Evolutionary conservation across 2,329 filamentous ascomycete species (phyloP), one percentile per base, ranked within the genome.

Genomic region (Dactylellina drechsleri): DNA sequence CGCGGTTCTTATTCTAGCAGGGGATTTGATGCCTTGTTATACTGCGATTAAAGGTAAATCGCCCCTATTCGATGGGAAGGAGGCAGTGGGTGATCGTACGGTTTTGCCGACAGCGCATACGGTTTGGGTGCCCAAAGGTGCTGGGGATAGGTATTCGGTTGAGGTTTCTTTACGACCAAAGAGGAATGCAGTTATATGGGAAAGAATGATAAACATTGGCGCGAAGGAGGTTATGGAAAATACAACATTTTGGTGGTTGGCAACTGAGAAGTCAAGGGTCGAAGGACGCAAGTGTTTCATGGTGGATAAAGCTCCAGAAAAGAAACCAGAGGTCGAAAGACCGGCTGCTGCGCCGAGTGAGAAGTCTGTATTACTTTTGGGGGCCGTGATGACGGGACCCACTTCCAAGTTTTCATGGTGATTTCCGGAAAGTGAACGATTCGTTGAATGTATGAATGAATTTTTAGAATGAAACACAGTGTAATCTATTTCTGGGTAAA

Each of bases 21-120:
- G 67, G 2, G 67, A 72, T 61, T 49, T 64, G 31, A 72, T 72
- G 67, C 18, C 67, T 18, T 60, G 49, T 18, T 72, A 59, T 52
- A 72, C 67, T 2, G 36, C 60, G 16, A 53, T 54, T 1, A 31
- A 58, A 7, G 60, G 53, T 2, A 72, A 54, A 52, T 47, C 23
- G 8, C 67, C 67, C 2, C 20, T 74, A 10, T 56, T 43, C 16
- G 70, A 66, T 8, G 60, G 67, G 0, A 8, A 26, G 18, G 45
- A 45, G 2, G 61, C 61, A 6, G 54, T 66, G 16, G 50, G 70
- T 31, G 49, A 57, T 31, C 13, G 56, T 2, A 74, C 61, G 23
- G 64, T 74, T 45, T 36, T 74, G 40, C 70, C 70, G 15, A 62
- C 64, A 1, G 61, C 62, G 41, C 70, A 74, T 74, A 62, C 61